Evolutionary conservation across 2,329 filamentous ascomycete genomes (phyloP).

Genomic region (Coniochaeta sp.): DNA sequence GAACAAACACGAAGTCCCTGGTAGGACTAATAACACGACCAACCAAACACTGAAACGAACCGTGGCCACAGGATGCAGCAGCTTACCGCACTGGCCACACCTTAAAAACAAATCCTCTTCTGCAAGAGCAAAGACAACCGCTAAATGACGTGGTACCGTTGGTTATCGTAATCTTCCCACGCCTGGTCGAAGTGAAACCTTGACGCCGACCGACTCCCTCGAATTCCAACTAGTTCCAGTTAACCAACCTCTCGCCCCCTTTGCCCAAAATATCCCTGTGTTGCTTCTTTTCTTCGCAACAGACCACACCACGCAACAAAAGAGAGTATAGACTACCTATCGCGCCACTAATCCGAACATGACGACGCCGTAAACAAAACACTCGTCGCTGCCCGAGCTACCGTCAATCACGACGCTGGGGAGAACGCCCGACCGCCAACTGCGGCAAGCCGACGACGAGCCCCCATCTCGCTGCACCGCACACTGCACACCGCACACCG

Average conservation of each 20-base stretch:
- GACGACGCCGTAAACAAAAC: background rate
- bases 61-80: background rate
- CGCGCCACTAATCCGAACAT: background rate
- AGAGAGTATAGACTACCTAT: background rate
- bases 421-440: background rate
- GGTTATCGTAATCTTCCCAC: background rate
- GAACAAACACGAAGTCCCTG: background rate
- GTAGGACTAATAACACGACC: too few relatives aligned
- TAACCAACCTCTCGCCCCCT: background rate
- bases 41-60: background rate
- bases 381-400: background rate
- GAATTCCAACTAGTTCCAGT: conserved; percentile 1
- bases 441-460: background rate
- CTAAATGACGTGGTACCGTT: background rate
- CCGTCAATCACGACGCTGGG: background rate
- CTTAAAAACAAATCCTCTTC: background rate
- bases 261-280: background rate
- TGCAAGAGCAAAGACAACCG: too few relatives aligned
- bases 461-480: background rate
- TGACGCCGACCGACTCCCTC: background rate
- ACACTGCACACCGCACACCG: too few relatives aligned
- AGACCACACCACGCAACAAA: too few relatives aligned
- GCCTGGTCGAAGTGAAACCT: background rate
- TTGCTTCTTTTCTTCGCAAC: background rate
- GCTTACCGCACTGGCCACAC: background rate